These are phyloP conservation scores for Aquilaria yunnanensis DNA, from an alignment of 345 rosid species.

Conservation along the genomic window DNA sequence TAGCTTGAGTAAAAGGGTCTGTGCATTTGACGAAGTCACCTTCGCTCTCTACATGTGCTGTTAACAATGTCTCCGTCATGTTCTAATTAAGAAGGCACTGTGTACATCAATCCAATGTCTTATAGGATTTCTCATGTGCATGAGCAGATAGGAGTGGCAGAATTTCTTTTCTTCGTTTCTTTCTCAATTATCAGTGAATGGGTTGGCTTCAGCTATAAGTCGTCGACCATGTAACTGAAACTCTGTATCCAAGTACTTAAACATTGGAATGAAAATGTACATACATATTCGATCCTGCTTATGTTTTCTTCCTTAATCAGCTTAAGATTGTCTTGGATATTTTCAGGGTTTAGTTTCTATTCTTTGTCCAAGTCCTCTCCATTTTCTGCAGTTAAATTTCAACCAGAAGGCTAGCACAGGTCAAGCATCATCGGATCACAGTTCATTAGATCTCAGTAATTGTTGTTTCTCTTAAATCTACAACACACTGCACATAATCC, in stretches of 20 bases:
- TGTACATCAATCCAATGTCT: no score
- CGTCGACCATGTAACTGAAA: background rate
- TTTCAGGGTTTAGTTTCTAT: no score
- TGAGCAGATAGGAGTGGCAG: slow-evolving; percentile 15
- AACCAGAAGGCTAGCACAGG: no score
- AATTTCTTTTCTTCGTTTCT: background rate
- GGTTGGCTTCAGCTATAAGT: background rate
- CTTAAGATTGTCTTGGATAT: no score
- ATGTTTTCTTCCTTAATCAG: no score
- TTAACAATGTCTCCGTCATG: no score
- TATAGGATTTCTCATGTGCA: slow-evolving; percentile 23
- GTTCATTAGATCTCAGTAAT: slow-evolving; percentile 10
- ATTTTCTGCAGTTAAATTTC: no score
- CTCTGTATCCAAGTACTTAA: slow-evolving; percentile 6
- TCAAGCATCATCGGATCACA: background rate
- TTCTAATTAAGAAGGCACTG: no score
- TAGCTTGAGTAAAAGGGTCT: no score
- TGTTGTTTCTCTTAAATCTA: slow-evolving; percentile 6
- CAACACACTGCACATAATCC: background rate
- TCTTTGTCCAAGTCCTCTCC: no score
- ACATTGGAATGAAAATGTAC: slow-evolving; percentile 11
- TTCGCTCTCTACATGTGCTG: no score
- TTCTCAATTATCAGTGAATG: slow-evolving; percentile 12
- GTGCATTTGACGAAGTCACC: no score
- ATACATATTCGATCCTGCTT: background rate